Evolutionary conservation across 2,329 filamentous ascomycete genomes (phyloP).

Genomic region (Hysterium pulicare): DNA sequence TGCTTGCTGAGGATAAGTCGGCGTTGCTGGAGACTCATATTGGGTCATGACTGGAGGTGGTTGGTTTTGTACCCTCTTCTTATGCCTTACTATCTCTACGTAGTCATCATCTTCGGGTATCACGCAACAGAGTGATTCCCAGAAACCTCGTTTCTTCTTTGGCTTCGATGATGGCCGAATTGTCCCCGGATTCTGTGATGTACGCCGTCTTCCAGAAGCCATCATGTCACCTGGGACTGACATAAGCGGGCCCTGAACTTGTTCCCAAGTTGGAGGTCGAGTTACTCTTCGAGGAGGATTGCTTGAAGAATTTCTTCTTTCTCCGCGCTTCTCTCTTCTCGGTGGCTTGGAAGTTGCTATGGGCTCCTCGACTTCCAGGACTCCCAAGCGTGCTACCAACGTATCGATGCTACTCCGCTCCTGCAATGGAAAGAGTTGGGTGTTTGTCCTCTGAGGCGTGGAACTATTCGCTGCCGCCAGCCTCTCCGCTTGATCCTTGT

Average conservation of each 20-base stretch:
- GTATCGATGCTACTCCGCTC: constrained; percentile 81
- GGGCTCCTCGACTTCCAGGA: constrained; percentile 60
- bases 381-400: constrained; percentile 72
- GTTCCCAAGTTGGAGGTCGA: constrained; percentile 44
- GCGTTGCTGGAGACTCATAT: neutral
- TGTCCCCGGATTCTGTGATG: constrained; percentile 16
- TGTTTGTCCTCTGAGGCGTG: constrained; percentile 22
- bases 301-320: constrained; percentile 8
- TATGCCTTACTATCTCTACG: constrained; percentile 43
- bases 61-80: constrained; percentile 23
- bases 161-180: constrained; percentile 13
- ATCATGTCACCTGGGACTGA: constrained; percentile 40
- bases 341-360: constrained; percentile 32
- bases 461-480: constrained; percentile 25
- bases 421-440: constrained; percentile 55
- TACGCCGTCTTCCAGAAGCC: constrained; percentile 21
- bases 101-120: constrained; percentile 35
- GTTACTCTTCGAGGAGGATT: constrained; percentile 20
- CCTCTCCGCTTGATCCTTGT: constrained; percentile 75
- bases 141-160: constrained; percentile 35
- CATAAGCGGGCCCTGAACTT: constrained; percentile 45
- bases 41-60: constrained; percentile 3
- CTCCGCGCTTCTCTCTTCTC: constrained; percentile 19
- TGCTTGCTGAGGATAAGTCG: neutral
- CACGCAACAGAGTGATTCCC: constrained; percentile 42